A percentile compares a stretch with the other conserved stretches of the same genome.
These are phyloP conservation scores for Daldinia caldariorum DNA, from an alignment of 495 filamentous ascomycete genomes.

Conservation along the genomic window DNA sequence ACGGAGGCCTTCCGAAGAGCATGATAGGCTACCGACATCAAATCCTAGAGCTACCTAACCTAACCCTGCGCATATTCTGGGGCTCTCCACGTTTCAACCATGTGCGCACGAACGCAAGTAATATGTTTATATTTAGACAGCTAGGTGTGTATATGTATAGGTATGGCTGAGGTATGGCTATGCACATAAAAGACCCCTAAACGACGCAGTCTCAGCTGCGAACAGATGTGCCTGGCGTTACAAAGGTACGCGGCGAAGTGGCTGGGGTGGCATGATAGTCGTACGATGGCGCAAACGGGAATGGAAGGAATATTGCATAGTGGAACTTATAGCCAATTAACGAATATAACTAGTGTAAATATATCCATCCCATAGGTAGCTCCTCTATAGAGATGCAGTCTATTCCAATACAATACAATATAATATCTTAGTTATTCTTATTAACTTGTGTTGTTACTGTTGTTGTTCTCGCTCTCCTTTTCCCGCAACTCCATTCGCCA, in stretches of 20 bases:
- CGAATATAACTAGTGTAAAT: neutral
- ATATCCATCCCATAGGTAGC: neutral
- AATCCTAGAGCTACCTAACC: neutral
- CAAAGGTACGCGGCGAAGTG: neutral
- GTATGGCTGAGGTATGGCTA: neutral
- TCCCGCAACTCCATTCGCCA: constrained; percentile 42
- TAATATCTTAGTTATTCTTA: constrained; percentile 5
- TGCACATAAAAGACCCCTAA: neutral
- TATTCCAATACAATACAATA: constrained; percentile 2
- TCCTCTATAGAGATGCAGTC: constrained; percentile 21
- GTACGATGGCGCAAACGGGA: constrained; percentile 11
- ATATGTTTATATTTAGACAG: neutral
- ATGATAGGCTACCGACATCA: constrained; percentile 1
- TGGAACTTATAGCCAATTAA: constrained; percentile 7
- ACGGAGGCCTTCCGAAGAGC: neutral
- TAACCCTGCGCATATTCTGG: neutral
- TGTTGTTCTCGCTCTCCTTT: constrained; percentile 34
- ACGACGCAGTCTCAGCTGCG: neutral
- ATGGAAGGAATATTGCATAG: constrained; percentile 3
- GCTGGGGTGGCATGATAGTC: constrained; percentile 26
- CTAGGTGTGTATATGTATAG: neutral
- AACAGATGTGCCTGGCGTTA: neutral
- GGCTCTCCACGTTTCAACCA: neutral
- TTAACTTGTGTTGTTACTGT: neutral
- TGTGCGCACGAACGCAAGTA: neutral